Evolutionary conservation across 345 rosid genomes (phyloP), one percentile per base, ranked within the genome.

Genomic region (Noccaea bulbosa): DNA sequence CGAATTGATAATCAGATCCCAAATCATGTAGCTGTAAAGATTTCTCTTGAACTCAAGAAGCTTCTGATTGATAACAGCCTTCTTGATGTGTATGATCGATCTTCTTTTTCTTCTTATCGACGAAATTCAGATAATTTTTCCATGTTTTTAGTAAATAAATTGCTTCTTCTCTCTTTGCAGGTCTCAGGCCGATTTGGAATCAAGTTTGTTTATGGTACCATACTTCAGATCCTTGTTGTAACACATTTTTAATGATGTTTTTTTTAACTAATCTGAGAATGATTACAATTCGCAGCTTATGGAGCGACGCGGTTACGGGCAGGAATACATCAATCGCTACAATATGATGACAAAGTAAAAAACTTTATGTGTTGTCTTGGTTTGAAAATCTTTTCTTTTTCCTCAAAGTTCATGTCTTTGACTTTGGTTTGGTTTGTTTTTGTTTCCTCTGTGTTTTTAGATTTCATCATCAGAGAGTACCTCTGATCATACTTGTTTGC

Each of bases 391-490:
- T 3, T 16, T 5, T n/a, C 8, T 43, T 32, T 11, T 9, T 27
- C 22, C 8, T 6, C 3, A 15, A 39, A 46, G 2, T 32, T 71
- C 7, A 2, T 6, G 6, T 33, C 64, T 53, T 39, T 16, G 0
- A 2, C 7, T 15, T 48, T 9, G 16, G 22, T 20, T 20, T 20
- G 22, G 22, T 20, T 20, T 20, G 22, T 16, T 2, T 0, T 14
- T 15, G 12, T 12, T 54, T 46, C 30, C 30, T 27, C 30, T 3
- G 30, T 27, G 30, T 27, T 35, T 67, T 10, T 77, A 95, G 99
- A 79, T 95, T 95, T 84, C 97, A 95, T 82, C 98, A 95, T 80
- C 97, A 87, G 77, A 92, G 99, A 62, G 98, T 92, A 75, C 99
- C 99, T 11, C 80, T 95, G 67, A 96, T 95, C 24, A 95, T 95